Evolutionary conservation across 1,139 yeast genomes (phyloP), one percentile per base, ranked within the genome.

Genomic region (Yamadazyma diddensiae): DNA sequence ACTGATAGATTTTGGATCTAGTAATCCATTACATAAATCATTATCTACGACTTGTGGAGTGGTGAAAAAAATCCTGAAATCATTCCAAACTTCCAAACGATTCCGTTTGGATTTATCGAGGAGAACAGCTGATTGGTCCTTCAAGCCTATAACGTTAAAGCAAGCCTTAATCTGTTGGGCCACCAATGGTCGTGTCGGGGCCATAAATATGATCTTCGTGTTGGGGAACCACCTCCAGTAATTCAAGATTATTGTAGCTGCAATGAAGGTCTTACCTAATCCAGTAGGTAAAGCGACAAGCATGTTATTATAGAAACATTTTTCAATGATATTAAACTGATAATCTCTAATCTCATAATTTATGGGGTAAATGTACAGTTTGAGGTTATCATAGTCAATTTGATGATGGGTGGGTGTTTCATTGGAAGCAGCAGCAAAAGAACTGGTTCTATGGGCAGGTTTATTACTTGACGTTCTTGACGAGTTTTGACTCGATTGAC

Each of bases 111-210:
- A 61, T 46, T 79, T 79, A 43, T 94, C 97, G 29, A 92, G 61
- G 36, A 94, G 61, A 30, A 88, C 85, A 1, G 96, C 94, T 2
- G 92, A 84, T 34, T 82, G 82, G 13, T 70, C 60, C 30, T 80
- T 65, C 0, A 95, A 82, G 1, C 97, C 97, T 0, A 95, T 82
- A 17, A 86, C 81, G 7, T 88, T 83, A 37, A 90, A 71, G 50
- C 97, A 92, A 1, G 97, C 97, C 49, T 84, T 85, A 45, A 92
- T 84, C 56, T 94, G 98, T 57, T 94, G 99, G 0, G 96, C 92
- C n/a, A 94, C 98, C 38, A 94, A 68, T 0, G 99, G 99, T 45
- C 88, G 70, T 0, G 99, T 94, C 0, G 99, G 99, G 0, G 99
- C 98, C 82, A 92, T 81, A 53, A 94, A 94, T 5, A 94, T 74